Evolutionary conservation across 1,284 basidiomycete species (phyloP).

Genomic region (Boletus austroedulis): DNA sequence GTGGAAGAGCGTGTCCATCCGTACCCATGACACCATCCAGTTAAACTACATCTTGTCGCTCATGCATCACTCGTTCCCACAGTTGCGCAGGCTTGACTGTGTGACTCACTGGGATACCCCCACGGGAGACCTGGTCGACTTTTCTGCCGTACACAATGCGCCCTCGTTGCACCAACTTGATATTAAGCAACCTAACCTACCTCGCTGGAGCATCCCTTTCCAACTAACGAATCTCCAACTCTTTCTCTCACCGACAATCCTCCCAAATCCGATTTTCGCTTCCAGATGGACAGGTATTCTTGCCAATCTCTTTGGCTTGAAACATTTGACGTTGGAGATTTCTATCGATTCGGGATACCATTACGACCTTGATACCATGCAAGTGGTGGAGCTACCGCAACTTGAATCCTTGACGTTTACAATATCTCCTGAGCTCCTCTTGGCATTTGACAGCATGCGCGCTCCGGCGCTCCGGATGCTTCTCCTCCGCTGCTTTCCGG

Average conservation of each 20-base stretch:
- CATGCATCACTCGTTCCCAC: conserved; percentile 34
- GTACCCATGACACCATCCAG: conserved; percentile 38
- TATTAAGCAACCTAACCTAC: conserved; percentile 25
- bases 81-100: conserved; percentile 29
- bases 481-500: conserved; percentile 40
- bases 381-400: conserved; percentile 36
- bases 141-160: conserved; percentile 25
- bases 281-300: conserved; percentile 35
- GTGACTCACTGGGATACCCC: conserved; percentile 20
- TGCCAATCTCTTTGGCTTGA: conserved; percentile 37
- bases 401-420: conserved; percentile 44
- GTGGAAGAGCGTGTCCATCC: conserved; percentile 47
- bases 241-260: conserved; percentile 12
- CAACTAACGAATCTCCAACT: conserved; percentile 24
- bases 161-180: conserved; percentile 21
- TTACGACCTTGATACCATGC: conserved; percentile 36
- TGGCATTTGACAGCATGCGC: conserved; percentile 43
- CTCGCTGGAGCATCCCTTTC: conserved; percentile 24
- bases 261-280: conserved; percentile 14
- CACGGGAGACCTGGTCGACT: conserved; percentile 18
- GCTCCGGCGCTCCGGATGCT: conserved; percentile 46
- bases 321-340: conserved; percentile 42
- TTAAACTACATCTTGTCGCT: conserved; percentile 41
- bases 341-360: conserved; percentile 36
- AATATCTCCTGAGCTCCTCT: conserved; percentile 44